Base-by-base conservation (phyloP, 352 stramenopile species). In the Globisporangium viniferum region DNA sequence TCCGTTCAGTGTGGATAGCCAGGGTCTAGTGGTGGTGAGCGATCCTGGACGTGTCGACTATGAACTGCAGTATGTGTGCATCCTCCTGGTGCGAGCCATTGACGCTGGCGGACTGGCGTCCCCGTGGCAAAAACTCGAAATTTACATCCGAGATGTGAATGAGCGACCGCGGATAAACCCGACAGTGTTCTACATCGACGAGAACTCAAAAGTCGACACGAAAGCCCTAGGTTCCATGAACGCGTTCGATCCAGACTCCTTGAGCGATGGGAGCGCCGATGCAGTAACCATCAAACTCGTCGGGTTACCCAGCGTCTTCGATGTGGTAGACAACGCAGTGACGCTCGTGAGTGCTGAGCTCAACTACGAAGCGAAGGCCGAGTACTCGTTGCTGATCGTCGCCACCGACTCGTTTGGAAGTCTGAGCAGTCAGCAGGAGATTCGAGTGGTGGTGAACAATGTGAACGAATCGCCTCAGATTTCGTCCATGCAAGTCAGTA, bases 381-480 rank as follows among this genome's bases (percentile, higher is more conserved):
- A 67, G 49, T 67, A 62, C 24, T 29, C 51, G 15, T 39, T 67
- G 33, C 51, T 53, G 9, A 44, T 67, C 4, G 51, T 61, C 18
- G 62, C 51, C 20, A 46, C 36, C 0, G 62, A 67, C 35, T 62
- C 33, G 18, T 29, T 18, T 39, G 51, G 75, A 49, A 24, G 41
- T 29, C 8, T n/a, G 8, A 82, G 75, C 20, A 24, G 1, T 6
- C 27, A 58, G 22, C 10, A 58, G 9, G 67, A 51, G 7, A 44
- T 82, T 3, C 56, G 63, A 31, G 59, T 82, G 53, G 61, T 51
- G 7, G 65, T 82, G 5, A 57, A 68, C 24, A 62, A 82, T 36
- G 64, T 82, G n/a, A 82, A 82, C 31, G 75, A 82, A 33, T 12
- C 70, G 2, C 75, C 75, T 0, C 31, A 60, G 27, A 44, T 70